Conservation (phyloP, 2,329 filamentous ascomycete genomes). For the Aspergillus neotritici region DNA sequence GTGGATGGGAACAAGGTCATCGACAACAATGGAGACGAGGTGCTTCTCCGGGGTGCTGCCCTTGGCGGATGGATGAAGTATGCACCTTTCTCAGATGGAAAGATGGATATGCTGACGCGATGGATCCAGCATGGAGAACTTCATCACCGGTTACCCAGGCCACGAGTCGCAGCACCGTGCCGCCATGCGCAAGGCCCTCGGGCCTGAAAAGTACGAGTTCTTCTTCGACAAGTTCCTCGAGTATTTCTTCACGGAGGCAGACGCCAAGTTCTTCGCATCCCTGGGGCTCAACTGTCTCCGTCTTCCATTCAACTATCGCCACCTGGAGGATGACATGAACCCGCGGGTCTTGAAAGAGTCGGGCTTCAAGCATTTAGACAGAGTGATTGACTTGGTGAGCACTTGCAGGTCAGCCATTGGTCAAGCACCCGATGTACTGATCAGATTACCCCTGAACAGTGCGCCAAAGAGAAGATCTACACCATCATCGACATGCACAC, state of each 20-base stretch:
- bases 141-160: slow-evolving; percentile 58
- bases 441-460: slow-evolving; percentile 19
- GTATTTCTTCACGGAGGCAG: slow-evolving; percentile 55
- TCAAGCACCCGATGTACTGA: neutral
- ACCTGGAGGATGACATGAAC: slow-evolving; percentile 47
- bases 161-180: slow-evolving; percentile 54
- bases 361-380: slow-evolving; percentile 46
- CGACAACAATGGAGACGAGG: slow-evolving; percentile 39
- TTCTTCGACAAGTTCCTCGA: slow-evolving; percentile 55
- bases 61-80: slow-evolving; percentile 44
- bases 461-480: slow-evolving; percentile 45
- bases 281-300: slow-evolving; percentile 55
- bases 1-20: slow-evolving; percentile 44
- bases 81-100: slow-evolving; percentile 3
- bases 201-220: slow-evolving; percentile 53
- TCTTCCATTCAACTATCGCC: slow-evolving; percentile 57
- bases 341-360: slow-evolving; percentile 41
- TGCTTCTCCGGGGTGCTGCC: slow-evolving; percentile 47
- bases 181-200: slow-evolving; percentile 50
- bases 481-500: slow-evolving; percentile 49
- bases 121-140: slow-evolving; percentile 51
- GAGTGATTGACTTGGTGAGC: slow-evolving; percentile 40
- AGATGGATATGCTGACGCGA: slow-evolving; percentile 12
- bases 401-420: neutral
- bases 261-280: slow-evolving; percentile 54